Conservation (phyloP, 2,329 filamentous ascomycete species). For the Talaromyces sp. region DNA sequence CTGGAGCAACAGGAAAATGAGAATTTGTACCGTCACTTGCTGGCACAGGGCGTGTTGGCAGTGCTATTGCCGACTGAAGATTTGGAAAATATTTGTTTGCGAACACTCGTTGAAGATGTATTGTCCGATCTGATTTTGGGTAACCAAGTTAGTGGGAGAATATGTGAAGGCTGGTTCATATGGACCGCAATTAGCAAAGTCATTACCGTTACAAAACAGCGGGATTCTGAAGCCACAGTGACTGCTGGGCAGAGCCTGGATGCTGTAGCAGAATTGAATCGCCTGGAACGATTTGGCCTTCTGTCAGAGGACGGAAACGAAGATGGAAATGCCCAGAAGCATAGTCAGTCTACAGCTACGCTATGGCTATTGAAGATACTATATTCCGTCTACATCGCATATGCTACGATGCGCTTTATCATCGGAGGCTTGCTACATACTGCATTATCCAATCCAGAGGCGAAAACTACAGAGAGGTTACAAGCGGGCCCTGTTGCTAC, state of each 20-base stretch:
- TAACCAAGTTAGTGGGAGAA: constrained; percentile 73
- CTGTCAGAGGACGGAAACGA: constrained; percentile 42
- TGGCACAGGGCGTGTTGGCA: constrained; percentile 79
- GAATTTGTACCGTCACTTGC: constrained; percentile 76
- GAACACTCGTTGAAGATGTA: constrained; percentile 79
- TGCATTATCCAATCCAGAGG: constrained; percentile 60
- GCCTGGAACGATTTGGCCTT: constrained; percentile 58
- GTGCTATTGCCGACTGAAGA: constrained; percentile 90
- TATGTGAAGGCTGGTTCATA: constrained; percentile 83
- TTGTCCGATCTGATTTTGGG: constrained; percentile 87
- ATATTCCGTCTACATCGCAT: constrained; percentile 52
- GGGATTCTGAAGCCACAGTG: constrained; percentile 19
- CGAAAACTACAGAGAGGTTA: constrained; percentile 27
- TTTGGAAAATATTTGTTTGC: constrained; percentile 80
- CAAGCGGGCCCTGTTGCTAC: constrained; percentile 29
- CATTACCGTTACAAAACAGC: constrained; percentile 48
- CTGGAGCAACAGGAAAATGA: constrained; percentile 73
- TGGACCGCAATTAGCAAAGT: constrained; percentile 80
- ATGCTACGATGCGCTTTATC: constrained; percentile 65
- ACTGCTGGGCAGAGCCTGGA: constrained; percentile 24
- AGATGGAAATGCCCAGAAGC: constrained; percentile 22
- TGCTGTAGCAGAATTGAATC: constrained; percentile 40
- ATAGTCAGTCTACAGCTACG: constrained; percentile 36
- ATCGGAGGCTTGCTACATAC: constrained; percentile 65
- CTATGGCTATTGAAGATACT: constrained; percentile 53